Conservation (phyloP, 768 basidiomycete species). For the Boletus reticulatus region DNA sequence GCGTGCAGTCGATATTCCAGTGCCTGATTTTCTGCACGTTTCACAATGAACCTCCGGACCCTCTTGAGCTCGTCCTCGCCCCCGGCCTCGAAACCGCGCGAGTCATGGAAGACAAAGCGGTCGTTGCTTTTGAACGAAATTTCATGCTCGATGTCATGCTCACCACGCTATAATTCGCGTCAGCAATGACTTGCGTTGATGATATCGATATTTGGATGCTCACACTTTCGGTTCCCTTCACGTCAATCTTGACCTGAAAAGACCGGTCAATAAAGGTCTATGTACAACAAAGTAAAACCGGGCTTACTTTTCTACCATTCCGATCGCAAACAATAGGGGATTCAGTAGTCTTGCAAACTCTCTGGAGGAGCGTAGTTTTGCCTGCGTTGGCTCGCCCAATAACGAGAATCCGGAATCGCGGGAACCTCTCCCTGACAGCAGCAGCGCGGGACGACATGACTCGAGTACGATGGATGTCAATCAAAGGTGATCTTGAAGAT, state of each 20-base stretch:
- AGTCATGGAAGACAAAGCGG: slow-evolving; percentile 42
- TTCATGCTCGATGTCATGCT: slow-evolving; percentile 10
- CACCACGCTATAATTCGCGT: background rate
- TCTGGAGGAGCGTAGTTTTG: slow-evolving; percentile 40
- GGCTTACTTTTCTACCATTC: slow-evolving; percentile 16
- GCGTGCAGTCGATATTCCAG: slow-evolving; percentile 33
- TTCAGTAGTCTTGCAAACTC: slow-evolving; percentile 35
- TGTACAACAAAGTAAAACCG: background rate
- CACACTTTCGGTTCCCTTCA: background rate
- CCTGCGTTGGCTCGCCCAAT: slow-evolving; percentile 42
- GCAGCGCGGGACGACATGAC: background rate
- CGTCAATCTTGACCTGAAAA: background rate
- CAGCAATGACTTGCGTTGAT: background rate
- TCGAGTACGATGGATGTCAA: background rate
- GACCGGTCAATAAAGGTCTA: background rate
- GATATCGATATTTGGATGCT: background rate
- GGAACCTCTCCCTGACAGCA: background rate
- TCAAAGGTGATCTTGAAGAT: too few relatives aligned
- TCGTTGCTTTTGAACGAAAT: slow-evolving; percentile 29
- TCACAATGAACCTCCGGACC: slow-evolving; percentile 33
- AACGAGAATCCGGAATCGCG: slow-evolving; percentile 37
- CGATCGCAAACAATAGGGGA: slow-evolving; percentile 29
- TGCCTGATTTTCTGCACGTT: slow-evolving; percentile 15
- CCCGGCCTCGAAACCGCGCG: slow-evolving; percentile 40
- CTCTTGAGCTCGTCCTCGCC: slow-evolving; percentile 25